Evolutionary conservation across 2,329 filamentous ascomycete genomes (phyloP), one percentile per base, ranked within the genome.

Genomic region (Exophiala oligosperma): DNA sequence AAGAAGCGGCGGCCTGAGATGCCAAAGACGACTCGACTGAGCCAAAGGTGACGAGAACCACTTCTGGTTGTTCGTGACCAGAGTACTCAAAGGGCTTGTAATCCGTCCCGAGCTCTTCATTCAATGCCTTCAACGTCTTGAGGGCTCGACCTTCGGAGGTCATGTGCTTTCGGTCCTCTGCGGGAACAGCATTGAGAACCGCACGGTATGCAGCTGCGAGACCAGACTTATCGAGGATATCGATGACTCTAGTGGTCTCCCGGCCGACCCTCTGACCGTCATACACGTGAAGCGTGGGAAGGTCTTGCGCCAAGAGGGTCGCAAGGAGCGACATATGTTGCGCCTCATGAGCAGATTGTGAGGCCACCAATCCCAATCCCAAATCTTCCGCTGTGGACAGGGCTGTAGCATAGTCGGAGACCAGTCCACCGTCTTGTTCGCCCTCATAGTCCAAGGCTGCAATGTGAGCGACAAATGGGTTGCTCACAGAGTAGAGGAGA

Each of bases 281-380:
- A 71, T 94, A 96, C 66, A 92, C 85, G 73, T 96, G 92, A 28
- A 96, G 81, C 0, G 89, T 90, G n/a, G 92, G 92, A 28, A 93
- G 73, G 12, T 94, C 77, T 47, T 84, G 86, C 21, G 92, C 89
- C 61, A 96, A 79, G 24, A 96, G 77, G 2, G 91, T 96, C 1
- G 92, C 85, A 68, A 96, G 87, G n/a, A 96, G 77, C 6, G 92
- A 84, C 89, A 96, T 96, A 77, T 99, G 94, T 80, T 99, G 94
- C 49, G 89, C 83, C 78, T 99, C 94, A 67, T 95, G 92, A 29
- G 90, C 86, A 29, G 92, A 96, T 53, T 86, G 85, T 72, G 91
- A 96, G 64, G 90, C 84, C 48, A 99, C 85, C 43, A 99, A 81
- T 48, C 88, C 92, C 28, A 97, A 80, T 14, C 94, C 93, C 12